Percentiles rank a stretch among this genome's conserved stretches.
phyloP scores from a whole-genome alignment of 768 basidiomycete genomes.

The Naganishia randhawae region DNA sequence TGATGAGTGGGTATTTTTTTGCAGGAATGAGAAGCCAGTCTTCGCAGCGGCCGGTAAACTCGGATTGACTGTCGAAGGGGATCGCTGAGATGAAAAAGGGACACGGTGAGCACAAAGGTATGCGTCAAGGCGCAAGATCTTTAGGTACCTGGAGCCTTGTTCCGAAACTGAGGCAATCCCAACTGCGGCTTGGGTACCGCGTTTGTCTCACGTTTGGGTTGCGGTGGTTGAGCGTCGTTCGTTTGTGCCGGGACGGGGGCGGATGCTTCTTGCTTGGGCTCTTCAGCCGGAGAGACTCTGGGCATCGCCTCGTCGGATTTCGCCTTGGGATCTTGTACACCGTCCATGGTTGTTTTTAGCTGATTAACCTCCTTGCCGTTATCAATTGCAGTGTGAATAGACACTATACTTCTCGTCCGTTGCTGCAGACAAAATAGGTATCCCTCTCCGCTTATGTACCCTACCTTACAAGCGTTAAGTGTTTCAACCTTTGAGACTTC shows the following conservation, averaged over 20 bases:
- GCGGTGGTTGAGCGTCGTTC: neutral
- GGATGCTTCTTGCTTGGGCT: neutral
- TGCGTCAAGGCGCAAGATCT: no score
- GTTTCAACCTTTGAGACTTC: neutral
- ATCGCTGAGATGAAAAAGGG: neutral
- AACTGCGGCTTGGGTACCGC: constrained; percentile 10
- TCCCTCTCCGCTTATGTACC: constrained; percentile 1
- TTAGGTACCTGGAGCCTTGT: neutral
- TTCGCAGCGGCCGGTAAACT: constrained; percentile 18
- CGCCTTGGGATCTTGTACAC: neutral
- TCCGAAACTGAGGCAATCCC: constrained; percentile 1
- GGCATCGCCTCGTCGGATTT: neutral
- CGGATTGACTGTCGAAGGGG: constrained; percentile 24
- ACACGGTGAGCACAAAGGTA: neutral
- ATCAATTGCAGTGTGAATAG: neutral
- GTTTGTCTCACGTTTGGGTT: neutral
- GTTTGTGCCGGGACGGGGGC: neutral
- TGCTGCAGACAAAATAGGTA: neutral
- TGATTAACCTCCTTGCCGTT: neutral
- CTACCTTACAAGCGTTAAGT: no score
- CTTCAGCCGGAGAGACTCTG: neutral
- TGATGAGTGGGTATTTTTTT: constrained; percentile 27
- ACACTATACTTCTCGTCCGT: neutral
- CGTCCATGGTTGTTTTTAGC: neutral
- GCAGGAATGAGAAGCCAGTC: constrained; percentile 28